phyloP scores from a whole-genome alignment of 225 moss, liverwort and hornwort genomes.

The Marchantia paleacea region DNA sequence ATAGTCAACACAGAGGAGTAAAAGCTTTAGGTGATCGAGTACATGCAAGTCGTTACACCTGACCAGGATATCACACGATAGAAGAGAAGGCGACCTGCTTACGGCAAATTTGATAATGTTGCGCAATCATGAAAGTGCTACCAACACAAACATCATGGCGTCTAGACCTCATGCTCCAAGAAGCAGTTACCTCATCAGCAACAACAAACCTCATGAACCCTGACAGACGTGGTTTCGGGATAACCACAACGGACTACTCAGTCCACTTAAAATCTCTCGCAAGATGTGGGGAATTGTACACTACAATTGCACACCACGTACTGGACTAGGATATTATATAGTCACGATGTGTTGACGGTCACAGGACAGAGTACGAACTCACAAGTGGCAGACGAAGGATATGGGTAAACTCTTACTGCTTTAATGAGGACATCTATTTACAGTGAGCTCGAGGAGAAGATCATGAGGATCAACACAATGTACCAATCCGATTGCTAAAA shows the following conservation, averaged over 20 bases:
- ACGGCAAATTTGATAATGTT: background rate
- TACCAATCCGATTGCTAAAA: too few relatives aligned
- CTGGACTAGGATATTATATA: background rate
- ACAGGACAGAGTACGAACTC: background rate
- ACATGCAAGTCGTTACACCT: background rate
- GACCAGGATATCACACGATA: background rate
- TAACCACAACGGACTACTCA: background rate
- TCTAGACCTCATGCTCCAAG: background rate
- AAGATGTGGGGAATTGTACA: background rate
- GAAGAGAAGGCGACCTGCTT: background rate
- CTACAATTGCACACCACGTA: background rate
- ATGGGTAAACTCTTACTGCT: background rate
- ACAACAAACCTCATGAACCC: background rate
- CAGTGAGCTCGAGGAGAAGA: background rate
- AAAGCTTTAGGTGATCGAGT: too few relatives aligned
- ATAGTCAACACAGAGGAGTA: too few relatives aligned
- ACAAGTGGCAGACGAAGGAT: background rate
- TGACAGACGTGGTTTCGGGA: background rate
- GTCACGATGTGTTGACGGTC: background rate
- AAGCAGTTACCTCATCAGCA: background rate
- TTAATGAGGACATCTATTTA: background rate
- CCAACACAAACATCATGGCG: background rate
- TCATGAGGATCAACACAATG: background rate
- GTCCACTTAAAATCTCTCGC: background rate
- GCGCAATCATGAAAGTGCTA: background rate